Evolutionary conservation across 345 rosid species (phyloP).

Genomic region (Euphorbia peplus): DNA sequence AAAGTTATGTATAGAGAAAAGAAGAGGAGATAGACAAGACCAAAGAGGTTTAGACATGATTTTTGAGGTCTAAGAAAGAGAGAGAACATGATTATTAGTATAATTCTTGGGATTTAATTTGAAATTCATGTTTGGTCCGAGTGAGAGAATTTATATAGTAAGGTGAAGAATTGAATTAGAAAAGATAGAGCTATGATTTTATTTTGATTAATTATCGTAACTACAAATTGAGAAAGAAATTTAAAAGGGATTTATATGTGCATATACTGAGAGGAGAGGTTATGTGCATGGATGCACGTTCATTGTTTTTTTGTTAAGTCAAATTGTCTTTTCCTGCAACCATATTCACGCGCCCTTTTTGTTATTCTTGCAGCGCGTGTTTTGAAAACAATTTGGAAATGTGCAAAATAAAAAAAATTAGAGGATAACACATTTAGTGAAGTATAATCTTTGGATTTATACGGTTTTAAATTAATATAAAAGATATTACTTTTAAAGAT

Average conservation of each 20-base stretch:
- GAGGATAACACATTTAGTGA: too few species aligned
- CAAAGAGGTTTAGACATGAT: slow-evolving; percentile 34
- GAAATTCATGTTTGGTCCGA: not conserved
- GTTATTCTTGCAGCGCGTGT: not conserved
- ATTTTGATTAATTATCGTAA: not conserved
- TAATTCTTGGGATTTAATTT: not conserved
- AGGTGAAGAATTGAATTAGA: not conserved
- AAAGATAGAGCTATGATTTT: not conserved
- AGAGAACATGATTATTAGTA: slow-evolving; percentile 38
- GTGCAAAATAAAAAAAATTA: too few species aligned
- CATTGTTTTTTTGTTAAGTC: not conserved
- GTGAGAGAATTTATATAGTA: slow-evolving; percentile 9
- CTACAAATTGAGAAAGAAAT: not conserved
- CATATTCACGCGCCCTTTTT: not conserved
- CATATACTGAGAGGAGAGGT: too few species aligned
- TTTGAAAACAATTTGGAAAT: too few species aligned
- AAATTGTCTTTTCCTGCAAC: not conserved
- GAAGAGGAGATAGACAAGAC: slow-evolving; percentile 34
- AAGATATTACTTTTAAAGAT: too few species aligned
- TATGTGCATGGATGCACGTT: slow-evolving; percentile 8
- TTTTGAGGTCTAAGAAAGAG: slow-evolving; percentile 17
- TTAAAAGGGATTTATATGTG: not conserved
- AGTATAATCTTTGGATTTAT: too few species aligned
- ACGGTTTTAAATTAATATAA: too few species aligned
- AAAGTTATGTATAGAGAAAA: slow-evolving; percentile 37